phyloP scores from a whole-genome alignment of 2,329 filamentous ascomycete genomes.

The Epichloe uncinata region DNA sequence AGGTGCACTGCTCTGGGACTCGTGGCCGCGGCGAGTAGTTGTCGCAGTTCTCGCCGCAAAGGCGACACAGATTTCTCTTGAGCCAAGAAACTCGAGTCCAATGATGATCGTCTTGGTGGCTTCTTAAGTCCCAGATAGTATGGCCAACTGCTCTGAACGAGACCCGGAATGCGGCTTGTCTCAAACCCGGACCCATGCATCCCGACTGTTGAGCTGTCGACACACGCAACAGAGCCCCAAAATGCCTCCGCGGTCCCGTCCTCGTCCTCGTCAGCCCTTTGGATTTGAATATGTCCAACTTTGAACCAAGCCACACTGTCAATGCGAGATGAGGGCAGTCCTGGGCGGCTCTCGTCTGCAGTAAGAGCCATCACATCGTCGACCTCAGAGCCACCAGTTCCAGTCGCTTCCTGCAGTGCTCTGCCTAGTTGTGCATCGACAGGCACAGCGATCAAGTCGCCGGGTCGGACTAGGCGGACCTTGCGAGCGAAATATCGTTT shows the following conservation, averaged over 20 bases:
- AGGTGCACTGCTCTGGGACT: constrained; percentile 78
- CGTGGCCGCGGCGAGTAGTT: constrained; percentile 78
- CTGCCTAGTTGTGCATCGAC: constrained; percentile 77
- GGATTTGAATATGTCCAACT: constrained; percentile 57
- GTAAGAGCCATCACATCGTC: constrained; percentile 55
- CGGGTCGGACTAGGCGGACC: constrained; percentile 68
- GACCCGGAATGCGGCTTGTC: constrained; percentile 65
- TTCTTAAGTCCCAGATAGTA: constrained; percentile 76
- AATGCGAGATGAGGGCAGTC: constrained; percentile 20
- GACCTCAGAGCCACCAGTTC: constrained; percentile 48
- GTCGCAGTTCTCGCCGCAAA: constrained; percentile 59
- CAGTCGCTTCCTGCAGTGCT: constrained; percentile 60
- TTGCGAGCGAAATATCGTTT: constrained; percentile 82
- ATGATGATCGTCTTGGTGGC: constrained; percentile 33
- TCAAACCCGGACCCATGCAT: constrained; percentile 88
- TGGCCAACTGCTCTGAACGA: constrained; percentile 67
- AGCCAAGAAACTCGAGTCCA: constrained; percentile 25
- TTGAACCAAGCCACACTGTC: constrained; percentile 83
- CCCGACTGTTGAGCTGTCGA: constrained; percentile 75
- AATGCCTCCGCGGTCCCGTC: constrained; percentile 51
- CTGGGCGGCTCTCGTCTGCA: constrained; percentile 20
- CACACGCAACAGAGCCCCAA: constrained; percentile 77
- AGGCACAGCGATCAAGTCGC: constrained; percentile 78
- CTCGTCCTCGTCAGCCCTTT: constrained; percentile 39
- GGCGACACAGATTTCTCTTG: constrained; percentile 40